Conservation (phyloP, 2,329 filamentous ascomycete species). For the Fusarium sp. region DNA sequence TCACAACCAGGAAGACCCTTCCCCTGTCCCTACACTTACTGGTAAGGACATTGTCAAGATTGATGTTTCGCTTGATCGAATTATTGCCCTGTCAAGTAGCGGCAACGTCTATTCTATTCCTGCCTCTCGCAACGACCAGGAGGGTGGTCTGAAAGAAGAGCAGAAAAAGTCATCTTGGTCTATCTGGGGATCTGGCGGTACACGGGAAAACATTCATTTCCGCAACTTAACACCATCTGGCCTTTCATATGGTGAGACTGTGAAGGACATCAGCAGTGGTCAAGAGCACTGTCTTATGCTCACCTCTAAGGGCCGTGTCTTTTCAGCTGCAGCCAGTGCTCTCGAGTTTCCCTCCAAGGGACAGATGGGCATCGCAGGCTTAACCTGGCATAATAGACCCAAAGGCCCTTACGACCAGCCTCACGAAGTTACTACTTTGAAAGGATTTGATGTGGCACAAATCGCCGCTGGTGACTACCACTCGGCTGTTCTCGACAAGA, state of each 20-base stretch:
- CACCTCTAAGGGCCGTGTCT: conserved; percentile 87
- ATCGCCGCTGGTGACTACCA: conserved; percentile 91
- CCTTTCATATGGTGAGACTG: conserved; percentile 76
- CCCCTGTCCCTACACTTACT: conserved; percentile 78
- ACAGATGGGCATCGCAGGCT: conserved; percentile 86
- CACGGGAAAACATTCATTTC: conserved; percentile 71
- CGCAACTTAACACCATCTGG: conserved; percentile 76
- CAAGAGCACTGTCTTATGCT: conserved; percentile 89
- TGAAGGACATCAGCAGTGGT: conserved; percentile 81
- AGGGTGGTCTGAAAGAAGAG: conserved; percentile 70
- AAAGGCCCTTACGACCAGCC: conserved; percentile 83
- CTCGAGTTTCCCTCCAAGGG: conserved; percentile 84
- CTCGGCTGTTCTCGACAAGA: conserved; percentile 80
- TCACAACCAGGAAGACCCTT: conserved; percentile 74
- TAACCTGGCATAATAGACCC: conserved; percentile 84
- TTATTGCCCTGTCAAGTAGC: conserved; percentile 80
- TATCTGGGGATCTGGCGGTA: conserved; percentile 69
- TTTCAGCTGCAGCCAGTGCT: conserved; percentile 85
- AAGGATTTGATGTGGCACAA: conserved; percentile 76
- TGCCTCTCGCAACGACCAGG: conserved; percentile 79
- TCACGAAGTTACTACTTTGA: conserved; percentile 81
- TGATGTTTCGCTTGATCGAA: conserved; percentile 82
- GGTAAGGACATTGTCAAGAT: conserved; percentile 86
- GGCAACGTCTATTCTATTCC: conserved; percentile 90
- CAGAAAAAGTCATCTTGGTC: conserved; percentile 75